Evolutionary conservation across 805 yeast species (phyloP).

Genomic region (Zygoascus tannicola): DNA sequence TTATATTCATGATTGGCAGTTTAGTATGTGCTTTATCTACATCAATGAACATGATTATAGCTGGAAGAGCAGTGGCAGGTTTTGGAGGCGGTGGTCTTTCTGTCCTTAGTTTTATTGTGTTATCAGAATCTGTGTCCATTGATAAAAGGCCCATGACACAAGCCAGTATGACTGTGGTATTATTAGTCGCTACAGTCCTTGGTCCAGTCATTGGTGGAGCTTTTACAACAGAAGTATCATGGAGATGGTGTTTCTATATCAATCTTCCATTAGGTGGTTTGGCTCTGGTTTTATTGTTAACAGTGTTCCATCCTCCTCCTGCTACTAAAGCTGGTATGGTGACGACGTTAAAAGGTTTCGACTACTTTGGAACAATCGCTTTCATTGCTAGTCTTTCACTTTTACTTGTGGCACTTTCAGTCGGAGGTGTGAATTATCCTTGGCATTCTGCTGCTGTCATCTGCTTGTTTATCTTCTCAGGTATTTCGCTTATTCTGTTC

Average conservation of each 20-base stretch:
- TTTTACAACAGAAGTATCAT: conserved; percentile 34
- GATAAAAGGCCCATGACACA: conserved; percentile 73
- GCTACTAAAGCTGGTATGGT: no score
- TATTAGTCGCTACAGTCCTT: conserved; percentile 30
- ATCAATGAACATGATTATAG: conserved; percentile 52
- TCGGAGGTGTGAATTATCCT: neutral
- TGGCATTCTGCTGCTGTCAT: conserved; percentile 11
- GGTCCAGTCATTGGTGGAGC: conserved; percentile 54
- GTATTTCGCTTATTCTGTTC: conserved; percentile 33
- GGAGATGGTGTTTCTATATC: conserved; percentile 46
- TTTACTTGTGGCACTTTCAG: neutral
- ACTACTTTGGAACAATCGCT: neutral
- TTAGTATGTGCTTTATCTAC: conserved; percentile 34
- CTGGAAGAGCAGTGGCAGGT: conserved; percentile 73
- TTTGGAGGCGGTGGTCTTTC: conserved; percentile 85
- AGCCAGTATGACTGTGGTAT: conserved; percentile 42
- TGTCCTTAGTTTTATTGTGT: conserved; percentile 60
- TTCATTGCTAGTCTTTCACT: neutral
- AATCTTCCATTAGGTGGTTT: conserved; percentile 35
- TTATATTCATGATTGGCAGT: conserved; percentile 35
- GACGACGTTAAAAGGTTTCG: neutral
- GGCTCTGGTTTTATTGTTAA: conserved; percentile 22
- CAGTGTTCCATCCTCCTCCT: neutral
- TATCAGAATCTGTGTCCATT: conserved; percentile 67
- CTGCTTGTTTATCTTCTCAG: conserved; percentile 29